These are phyloP conservation scores for Podaxis rugospora DNA, from an alignment of 768 basidiomycete genomes.

Conservation along the genomic window DNA sequence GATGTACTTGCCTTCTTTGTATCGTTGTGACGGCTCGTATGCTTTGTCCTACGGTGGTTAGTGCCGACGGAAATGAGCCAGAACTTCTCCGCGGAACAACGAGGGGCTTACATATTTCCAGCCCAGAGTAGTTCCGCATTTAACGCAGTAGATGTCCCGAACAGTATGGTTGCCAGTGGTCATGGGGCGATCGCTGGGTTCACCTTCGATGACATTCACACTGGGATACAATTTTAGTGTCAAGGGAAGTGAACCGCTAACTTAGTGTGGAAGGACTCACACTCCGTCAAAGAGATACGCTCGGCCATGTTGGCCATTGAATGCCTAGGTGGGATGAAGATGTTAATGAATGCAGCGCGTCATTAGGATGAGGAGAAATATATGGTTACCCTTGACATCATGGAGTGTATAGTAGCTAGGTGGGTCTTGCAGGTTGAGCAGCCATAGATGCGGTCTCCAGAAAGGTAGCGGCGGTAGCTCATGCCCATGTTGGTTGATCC, in stretches of 20 bases:
- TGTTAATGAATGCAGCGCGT: conserved; percentile 10
- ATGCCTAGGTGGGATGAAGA: conserved; percentile 56
- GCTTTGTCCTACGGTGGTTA: conserved; percentile 71
- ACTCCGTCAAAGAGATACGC: conserved; percentile 94
- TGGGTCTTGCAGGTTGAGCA: conserved; percentile 86
- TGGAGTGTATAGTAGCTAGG: conserved; percentile 85
- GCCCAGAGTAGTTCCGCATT: conserved; percentile 81
- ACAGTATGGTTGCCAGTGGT: conserved; percentile 96
- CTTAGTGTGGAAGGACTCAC: conserved; percentile 44
- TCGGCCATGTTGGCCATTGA: conserved; percentile 94
- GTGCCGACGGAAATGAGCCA: conserved; percentile 10
- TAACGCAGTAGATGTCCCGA: conserved; percentile 90
- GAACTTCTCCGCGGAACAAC: background rate
- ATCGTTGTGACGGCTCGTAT: conserved; percentile 86
- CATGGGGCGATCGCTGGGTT: conserved; percentile 90
- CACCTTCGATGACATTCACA: conserved; percentile 88
- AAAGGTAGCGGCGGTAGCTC: conserved; percentile 84
- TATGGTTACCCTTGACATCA: conserved; percentile 76
- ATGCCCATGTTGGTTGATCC: conserved; percentile 65
- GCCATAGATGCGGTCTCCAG: conserved; percentile 82
- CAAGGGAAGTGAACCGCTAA: background rate
- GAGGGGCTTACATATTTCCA: conserved; percentile 91
- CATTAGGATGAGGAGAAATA: conserved; percentile 9
- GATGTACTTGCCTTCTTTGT: conserved; percentile 98
- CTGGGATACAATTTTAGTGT: conserved; percentile 34